Conservation (phyloP, 208 protist species). For the Acanthamoeba divionensis region DNA sequence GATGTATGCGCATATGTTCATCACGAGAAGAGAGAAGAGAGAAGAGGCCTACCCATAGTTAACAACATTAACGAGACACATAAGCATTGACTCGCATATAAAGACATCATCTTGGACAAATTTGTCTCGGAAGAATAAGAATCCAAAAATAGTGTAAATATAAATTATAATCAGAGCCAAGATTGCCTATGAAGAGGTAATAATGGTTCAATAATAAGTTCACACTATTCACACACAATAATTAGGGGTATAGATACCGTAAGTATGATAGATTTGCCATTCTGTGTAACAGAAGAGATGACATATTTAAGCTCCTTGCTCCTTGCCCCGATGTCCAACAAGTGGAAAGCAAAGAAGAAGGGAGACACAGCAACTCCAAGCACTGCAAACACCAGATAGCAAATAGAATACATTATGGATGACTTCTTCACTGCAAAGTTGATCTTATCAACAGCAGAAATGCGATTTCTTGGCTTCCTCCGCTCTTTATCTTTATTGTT, state of each 20-base stretch:
- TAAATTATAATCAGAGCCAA: constrained; percentile 48
- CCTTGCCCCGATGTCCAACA: constrained; percentile 57
- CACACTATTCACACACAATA: no score
- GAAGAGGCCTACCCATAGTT: constrained; percentile 26
- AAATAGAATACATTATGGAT: not conserved
- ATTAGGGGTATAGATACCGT: not conserved
- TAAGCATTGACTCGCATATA: constrained; percentile 43
- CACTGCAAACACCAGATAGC: constrained; percentile 28
- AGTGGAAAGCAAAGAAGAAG: constrained; percentile 54
- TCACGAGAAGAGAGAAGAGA: not conserved
- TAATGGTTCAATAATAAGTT: not conserved
- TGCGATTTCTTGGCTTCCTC: no score
- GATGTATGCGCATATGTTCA: not conserved
- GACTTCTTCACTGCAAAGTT: not conserved
- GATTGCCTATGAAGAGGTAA: not conserved
- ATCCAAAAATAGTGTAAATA: constrained; percentile 56
- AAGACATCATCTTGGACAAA: constrained; percentile 13
- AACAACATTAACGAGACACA: constrained; percentile 46
- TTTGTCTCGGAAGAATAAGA: not conserved
- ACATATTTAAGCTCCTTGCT: constrained; percentile 54
- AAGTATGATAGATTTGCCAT: constrained; percentile 53
- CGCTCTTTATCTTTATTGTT: no score
- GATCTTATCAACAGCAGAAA: not conserved
- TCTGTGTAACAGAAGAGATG: constrained; percentile 52
- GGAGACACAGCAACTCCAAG: constrained; percentile 29